These are phyloP conservation scores for Neonectria coccinea DNA, from an alignment of 2,329 filamentous ascomycete genomes.

Conservation along the genomic window DNA sequence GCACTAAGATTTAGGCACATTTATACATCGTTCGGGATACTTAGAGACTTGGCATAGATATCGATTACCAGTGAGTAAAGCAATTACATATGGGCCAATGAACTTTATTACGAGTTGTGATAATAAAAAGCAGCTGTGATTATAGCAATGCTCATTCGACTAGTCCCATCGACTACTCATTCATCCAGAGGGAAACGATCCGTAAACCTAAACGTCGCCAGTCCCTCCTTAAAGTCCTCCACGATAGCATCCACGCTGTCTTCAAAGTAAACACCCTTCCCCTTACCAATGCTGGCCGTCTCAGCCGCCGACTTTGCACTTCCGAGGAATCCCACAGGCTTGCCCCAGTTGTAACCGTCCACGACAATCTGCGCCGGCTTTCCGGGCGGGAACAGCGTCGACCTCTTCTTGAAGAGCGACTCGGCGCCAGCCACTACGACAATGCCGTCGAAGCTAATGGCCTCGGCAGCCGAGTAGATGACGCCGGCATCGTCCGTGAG, in stretches of 20 bases:
- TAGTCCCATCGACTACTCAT: neutral
- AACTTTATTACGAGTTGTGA: too few species aligned
- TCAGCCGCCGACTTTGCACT: constrained; percentile 52
- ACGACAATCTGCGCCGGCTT: constrained; percentile 72
- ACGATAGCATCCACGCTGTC: constrained; percentile 55
- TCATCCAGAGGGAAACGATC: constrained; percentile 71
- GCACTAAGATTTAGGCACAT: too few species aligned
- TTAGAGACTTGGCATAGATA: too few species aligned
- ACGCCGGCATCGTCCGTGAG: constrained; percentile 66
- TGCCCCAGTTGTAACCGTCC: constrained; percentile 75
- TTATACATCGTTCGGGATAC: too few species aligned
- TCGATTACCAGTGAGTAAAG: too few species aligned
- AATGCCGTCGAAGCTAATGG: constrained; percentile 71
- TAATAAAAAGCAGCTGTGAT: too few species aligned
- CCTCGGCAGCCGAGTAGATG: constrained; percentile 75
- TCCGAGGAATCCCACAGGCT: constrained; percentile 74
- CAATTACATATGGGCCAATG: too few species aligned
- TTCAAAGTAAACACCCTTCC: constrained; percentile 56
- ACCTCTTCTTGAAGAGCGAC: constrained; percentile 61
- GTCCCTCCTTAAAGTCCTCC: constrained; percentile 64
- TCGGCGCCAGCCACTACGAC: constrained; percentile 68
- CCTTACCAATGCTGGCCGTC: constrained; percentile 57
- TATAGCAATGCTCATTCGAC: neutral
- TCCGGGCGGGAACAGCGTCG: constrained; percentile 71
- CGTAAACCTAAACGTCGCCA: constrained; percentile 74